A percentile compares a stretch with the other conserved stretches of the same genome.
Evolutionary conservation across 306 rosid genomes (phyloP).

Genomic region (Acacia acuminata): DNA sequence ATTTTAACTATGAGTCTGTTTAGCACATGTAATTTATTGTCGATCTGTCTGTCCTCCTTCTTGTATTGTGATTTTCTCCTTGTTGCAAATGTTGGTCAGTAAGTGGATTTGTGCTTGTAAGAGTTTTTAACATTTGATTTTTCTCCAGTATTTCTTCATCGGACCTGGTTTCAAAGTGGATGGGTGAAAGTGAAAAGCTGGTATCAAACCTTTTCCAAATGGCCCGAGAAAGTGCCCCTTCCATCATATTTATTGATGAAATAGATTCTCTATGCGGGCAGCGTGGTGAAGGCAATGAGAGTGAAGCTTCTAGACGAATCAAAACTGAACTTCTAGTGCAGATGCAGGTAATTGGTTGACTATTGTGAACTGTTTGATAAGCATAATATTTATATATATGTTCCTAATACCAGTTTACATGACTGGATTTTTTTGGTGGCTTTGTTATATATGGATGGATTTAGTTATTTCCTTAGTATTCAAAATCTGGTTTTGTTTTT

Average conservation of each 20-base stretch:
- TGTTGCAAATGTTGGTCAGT: slow-evolving; percentile 36
- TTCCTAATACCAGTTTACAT: background rate
- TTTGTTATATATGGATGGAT: background rate
- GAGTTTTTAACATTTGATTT: slow-evolving; percentile 38
- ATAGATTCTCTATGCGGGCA: slow-evolving; percentile 95
- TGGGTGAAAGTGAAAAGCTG: slow-evolving; percentile 99
- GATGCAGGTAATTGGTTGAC: slow-evolving; percentile 83
- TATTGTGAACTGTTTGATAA: slow-evolving; percentile 28
- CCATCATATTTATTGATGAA: slow-evolving; percentile 93
- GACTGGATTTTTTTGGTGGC: background rate
- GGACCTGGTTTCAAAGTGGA: slow-evolving; percentile 98
- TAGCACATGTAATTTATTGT: background rate
- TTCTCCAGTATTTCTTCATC: slow-evolving; percentile 85
- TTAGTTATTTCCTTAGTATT: background rate
- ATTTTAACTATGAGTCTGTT: background rate
- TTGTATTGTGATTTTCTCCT: background rate
- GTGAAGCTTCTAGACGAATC: slow-evolving; percentile 98
- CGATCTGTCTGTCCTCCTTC: background rate
- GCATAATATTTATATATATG: background rate
- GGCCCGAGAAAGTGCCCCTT: slow-evolving; percentile 98
- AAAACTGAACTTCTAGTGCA: slow-evolving; percentile 98
- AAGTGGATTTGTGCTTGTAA: slow-evolving; percentile 37
- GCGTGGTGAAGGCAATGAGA: slow-evolving; percentile 99
- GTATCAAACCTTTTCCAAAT: slow-evolving; percentile 93
- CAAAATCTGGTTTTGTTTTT: too few species aligned